A percentile compares a stretch with the other conserved stretches of the same genome.
These are phyloP conservation scores for Apiotrichum akiyoshidainum DNA, from an alignment of 1,284 basidiomycete genomes.

Conservation along the genomic window DNA sequence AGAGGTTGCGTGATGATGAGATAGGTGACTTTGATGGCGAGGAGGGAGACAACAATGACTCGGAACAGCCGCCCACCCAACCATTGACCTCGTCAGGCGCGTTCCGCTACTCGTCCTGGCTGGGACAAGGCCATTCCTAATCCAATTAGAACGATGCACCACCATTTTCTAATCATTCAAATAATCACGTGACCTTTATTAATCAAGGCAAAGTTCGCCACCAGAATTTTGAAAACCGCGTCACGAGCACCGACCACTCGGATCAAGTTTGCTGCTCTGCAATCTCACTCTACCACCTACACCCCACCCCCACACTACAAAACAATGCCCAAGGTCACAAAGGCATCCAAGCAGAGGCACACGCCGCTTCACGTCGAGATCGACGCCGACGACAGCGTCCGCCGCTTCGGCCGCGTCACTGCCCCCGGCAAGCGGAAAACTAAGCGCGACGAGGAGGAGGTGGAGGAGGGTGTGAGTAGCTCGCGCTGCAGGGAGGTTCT, in stretches of 20 bases:
- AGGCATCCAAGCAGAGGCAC: constrained; percentile 55
- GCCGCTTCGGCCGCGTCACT: constrained; percentile 72
- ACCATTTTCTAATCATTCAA: background rate
- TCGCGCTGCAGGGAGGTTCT: no score
- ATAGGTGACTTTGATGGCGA: no score
- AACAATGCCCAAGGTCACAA: constrained; percentile 42
- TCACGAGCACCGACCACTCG: background rate
- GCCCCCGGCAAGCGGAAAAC: constrained; percentile 64
- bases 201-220: background rate
- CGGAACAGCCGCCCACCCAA: no score
- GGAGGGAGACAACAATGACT: no score
- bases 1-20: no score
- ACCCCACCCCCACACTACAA: constrained; percentile 3
- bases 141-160: no score
- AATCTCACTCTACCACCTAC: background rate
- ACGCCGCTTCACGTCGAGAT: constrained; percentile 82
- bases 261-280: background rate
- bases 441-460: constrained; percentile 55
- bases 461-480: constrained; percentile 57
- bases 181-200: background rate
- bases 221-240: constrained; percentile 15
- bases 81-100: no score
- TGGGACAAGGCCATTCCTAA: no score
- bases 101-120: no score
- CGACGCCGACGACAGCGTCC: constrained; percentile 67